Evolutionary conservation across 352 stramenopile species (phyloP).

Genomic region (Globisporangium lucens): DNA sequence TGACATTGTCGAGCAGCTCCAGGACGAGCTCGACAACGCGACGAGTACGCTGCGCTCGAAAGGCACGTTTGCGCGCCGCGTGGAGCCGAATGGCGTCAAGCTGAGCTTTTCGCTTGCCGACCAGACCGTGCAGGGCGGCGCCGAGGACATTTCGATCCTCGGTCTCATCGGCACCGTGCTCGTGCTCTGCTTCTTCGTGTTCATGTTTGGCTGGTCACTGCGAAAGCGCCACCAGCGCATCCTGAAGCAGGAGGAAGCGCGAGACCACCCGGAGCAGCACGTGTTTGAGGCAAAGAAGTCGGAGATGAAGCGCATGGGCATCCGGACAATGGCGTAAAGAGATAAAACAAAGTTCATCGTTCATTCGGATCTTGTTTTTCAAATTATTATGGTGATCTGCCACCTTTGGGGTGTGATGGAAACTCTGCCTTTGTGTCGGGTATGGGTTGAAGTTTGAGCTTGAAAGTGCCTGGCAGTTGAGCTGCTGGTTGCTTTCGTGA

Average conservation of each 20-base stretch:
- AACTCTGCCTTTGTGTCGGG: background rate
- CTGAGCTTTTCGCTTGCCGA: conserved; percentile 69
- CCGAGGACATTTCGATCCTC: conserved; percentile 64
- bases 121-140: conserved; percentile 50
- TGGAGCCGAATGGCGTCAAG: conserved; percentile 59
- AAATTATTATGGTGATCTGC: conserved; percentile 5
- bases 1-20: conserved; percentile 59
- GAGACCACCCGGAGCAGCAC: conserved; percentile 11
- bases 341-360: background rate
- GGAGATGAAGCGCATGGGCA: conserved; percentile 73
- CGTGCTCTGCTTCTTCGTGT: conserved; percentile 56
- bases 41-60: conserved; percentile 60
- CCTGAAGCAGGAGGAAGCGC: conserved; percentile 21
- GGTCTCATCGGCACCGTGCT: conserved; percentile 57
- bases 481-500: background rate
- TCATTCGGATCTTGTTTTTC: conserved; percentile 10
- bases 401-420: background rate
- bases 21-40: conserved; percentile 47
- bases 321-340: conserved; percentile 46
- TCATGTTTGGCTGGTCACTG: conserved; percentile 57
- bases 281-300: conserved; percentile 22
- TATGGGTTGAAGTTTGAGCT: background rate
- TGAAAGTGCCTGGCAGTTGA: background rate
- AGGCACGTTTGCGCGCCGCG: conserved; percentile 60
- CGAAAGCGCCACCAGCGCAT: conserved; percentile 54